Conservation (phyloP, 805 yeast genomes). For the Torulaspora quercuum region DNA sequence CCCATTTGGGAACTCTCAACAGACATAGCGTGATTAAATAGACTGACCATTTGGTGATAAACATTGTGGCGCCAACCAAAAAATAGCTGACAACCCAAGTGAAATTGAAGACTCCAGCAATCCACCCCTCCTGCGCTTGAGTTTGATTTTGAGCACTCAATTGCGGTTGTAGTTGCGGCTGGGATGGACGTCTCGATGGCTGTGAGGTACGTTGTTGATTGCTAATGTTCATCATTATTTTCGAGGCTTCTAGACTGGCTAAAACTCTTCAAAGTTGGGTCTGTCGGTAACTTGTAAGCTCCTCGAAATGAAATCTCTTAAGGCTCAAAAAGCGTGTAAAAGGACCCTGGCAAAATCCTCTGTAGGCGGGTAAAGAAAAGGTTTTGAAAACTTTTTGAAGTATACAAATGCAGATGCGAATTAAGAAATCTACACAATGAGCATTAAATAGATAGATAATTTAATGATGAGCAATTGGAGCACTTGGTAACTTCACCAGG, state of each 20-base stretch:
- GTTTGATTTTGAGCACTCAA: conserved; percentile 1
- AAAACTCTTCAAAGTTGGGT: no score
- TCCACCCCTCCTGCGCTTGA: conserved; percentile 15
- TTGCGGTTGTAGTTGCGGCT: conserved; percentile 8
- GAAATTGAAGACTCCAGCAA: conserved; percentile 11
- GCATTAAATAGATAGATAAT: neutral
- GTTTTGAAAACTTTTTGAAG: neutral
- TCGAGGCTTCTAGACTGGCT: neutral
- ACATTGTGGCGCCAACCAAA: conserved; percentile 14
- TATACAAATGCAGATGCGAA: no score
- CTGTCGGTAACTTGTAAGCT: no score
- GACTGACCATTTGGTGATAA: conserved; percentile 13
- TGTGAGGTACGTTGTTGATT: conserved; percentile 1
- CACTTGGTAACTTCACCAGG: conserved; percentile 14
- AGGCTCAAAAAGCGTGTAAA: no score
- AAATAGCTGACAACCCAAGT: conserved; percentile 17
- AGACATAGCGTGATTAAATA: conserved; percentile 15
- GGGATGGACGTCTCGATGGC: conserved; percentile 5
- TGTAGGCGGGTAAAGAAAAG: no score
- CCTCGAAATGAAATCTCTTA: no score
- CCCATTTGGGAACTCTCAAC: conserved; percentile 18
- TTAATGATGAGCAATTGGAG: conserved; percentile 16
- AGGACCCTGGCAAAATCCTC: no score
- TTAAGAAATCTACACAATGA: no score
- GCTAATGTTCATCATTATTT: conserved; percentile 9